Percentiles rank a stretch among this genome's conserved stretches.
These are phyloP conservation scores for Annona squamosa DNA, from an alignment of 164 flowering plant species.

Conservation along the genomic window DNA sequence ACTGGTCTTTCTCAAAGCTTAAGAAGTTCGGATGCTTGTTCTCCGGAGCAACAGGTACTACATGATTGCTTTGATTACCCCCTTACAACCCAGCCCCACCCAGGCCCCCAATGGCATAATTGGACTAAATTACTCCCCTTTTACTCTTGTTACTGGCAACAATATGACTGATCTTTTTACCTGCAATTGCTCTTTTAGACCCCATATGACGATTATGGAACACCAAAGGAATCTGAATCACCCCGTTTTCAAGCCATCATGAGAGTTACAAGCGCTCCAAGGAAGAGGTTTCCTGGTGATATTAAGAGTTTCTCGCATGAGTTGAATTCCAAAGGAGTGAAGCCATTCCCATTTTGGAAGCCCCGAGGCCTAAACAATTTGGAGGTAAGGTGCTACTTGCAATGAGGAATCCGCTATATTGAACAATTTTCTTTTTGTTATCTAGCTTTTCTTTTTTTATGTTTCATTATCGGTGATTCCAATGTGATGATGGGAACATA, in stretches of 20 bases:
- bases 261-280: slow-evolving; percentile 92
- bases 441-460: not conserved
- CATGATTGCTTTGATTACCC: not conserved
- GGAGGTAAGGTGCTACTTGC: slow-evolving; percentile 47
- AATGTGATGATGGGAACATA: no score
- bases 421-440: not conserved
- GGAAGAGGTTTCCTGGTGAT: slow-evolving; percentile 83
- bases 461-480: not conserved
- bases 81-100: not conserved
- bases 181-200: slow-evolving; percentile 29
- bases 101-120: no score
- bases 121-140: not conserved
- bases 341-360: slow-evolving; percentile 97
- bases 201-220: slow-evolving; percentile 66
- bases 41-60: slow-evolving; percentile 60
- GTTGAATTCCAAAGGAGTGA: slow-evolving; percentile 93
- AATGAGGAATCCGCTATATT: not conserved
- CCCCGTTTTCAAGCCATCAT: slow-evolving; percentile 99
- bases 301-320: slow-evolving; percentile 99
- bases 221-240: slow-evolving; percentile 98
- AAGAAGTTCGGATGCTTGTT: slow-evolving; percentile 56
- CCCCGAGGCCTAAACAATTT: slow-evolving; percentile 86
- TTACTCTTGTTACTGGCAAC: not conserved
- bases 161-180: not conserved
- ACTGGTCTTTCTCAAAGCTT: slow-evolving; percentile 50